Percentiles rank a stretch among this genome's conserved stretches.
These are phyloP conservation scores for Cladosporium velox DNA, from an alignment of 2,329 filamentous ascomycete species.

Conservation along the genomic window DNA sequence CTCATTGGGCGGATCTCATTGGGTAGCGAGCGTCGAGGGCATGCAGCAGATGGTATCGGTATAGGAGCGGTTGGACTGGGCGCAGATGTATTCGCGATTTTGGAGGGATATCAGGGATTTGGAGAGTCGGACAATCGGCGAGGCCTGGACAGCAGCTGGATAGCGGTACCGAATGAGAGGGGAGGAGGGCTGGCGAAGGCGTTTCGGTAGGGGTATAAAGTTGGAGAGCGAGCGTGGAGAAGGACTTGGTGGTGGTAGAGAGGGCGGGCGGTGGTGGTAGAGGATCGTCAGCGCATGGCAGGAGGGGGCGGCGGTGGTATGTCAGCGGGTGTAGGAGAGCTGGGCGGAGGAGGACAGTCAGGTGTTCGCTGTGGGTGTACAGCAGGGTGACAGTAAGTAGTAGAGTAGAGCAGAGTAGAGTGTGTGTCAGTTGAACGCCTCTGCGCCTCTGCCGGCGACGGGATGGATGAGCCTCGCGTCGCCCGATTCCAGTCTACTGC, in stretches of 20 bases:
- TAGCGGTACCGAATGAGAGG: neutral
- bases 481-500: neutral
- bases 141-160: neutral
- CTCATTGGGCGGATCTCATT: conserved; percentile 25
- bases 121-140: conserved; percentile 1
- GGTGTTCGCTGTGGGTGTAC: neutral
- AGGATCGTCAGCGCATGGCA: conserved; percentile 6
- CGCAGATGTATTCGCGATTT: conserved; percentile 5
- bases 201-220: neutral
- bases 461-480: conserved; percentile 7
- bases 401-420: neutral
- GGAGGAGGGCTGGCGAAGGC: neutral
- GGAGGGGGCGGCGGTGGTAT: neutral
- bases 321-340: neutral
- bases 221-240: neutral
- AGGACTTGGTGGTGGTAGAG: neutral
- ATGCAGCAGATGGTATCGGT: neutral
- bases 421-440: neutral
- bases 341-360: neutral
- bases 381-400: neutral
- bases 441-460: neutral
- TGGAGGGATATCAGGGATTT: neutral
- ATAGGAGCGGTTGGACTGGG: neutral
- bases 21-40: neutral
- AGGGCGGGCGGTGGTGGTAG: neutral